Conservation (phyloP, 169 alveolate species). For the Eimeria falciformis region DNA sequence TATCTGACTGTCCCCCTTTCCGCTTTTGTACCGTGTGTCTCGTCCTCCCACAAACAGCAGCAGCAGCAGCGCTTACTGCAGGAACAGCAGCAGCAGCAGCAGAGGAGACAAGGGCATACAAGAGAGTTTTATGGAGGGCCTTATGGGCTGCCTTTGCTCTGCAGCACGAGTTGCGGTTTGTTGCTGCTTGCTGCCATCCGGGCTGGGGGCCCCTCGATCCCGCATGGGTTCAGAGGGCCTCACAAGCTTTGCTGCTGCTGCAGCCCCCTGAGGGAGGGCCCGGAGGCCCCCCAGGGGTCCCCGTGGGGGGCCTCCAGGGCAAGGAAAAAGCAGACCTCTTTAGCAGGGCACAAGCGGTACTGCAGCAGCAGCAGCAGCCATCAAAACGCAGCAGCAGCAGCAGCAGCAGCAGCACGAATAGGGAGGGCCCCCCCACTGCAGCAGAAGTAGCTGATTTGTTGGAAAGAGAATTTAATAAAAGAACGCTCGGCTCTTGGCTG, state of each 20-base stretch:
- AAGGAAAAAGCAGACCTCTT: neutral
- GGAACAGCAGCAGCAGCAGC: neutral
- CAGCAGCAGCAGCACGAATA: constrained; percentile 32
- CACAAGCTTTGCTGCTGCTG: constrained; percentile 16
- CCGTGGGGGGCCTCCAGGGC: neutral
- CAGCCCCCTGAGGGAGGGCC: neutral
- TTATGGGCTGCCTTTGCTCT: constrained; percentile 5
- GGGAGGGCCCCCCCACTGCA: neutral
- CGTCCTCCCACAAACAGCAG: constrained; percentile 37
- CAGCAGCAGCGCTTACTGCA: constrained; percentile 29
- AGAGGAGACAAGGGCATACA: neutral
- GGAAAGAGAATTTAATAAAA: neutral
- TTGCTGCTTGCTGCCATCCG: constrained; percentile 58
- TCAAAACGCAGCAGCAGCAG: neutral
- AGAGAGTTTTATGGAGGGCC: neutral
- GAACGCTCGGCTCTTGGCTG: neutral
- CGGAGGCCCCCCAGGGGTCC: neutral
- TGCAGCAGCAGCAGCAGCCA: constrained; percentile 9
- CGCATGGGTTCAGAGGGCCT: neutral
- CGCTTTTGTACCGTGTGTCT: constrained; percentile 43
- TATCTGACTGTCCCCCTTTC: neutral
- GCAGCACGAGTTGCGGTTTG: constrained; percentile 35
- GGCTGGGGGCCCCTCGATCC: neutral
- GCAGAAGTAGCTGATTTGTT: neutral
- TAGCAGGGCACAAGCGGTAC: neutral